Conservation (phyloP, 352 stramenopile genomes). For the Thalassiosira delicatula region DNA sequence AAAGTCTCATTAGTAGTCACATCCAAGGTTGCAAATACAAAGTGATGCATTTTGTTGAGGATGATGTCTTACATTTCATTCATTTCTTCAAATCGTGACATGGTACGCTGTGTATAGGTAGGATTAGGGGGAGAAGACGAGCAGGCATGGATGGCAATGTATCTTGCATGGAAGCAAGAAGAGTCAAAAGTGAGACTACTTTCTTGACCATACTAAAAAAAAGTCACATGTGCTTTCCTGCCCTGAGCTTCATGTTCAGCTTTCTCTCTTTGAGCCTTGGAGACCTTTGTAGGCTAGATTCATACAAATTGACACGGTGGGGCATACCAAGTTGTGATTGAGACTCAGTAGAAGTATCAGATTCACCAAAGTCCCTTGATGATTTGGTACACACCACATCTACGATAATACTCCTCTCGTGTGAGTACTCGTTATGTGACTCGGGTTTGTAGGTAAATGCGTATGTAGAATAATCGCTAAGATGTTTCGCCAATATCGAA, state of each 20-base stretch:
- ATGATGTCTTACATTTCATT: background rate
- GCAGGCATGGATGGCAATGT: background rate
- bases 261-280: background rate
- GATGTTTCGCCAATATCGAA: too few species aligned
- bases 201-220: background rate
- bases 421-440: too few species aligned
- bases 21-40: too few species aligned
- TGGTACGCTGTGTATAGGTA: background rate
- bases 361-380: background rate
- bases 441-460: too few species aligned
- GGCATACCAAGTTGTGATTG: slow-evolving; percentile 7
- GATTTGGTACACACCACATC: background rate
- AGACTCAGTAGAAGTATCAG: background rate
- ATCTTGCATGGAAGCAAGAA: background rate
- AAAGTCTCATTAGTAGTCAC: too few species aligned
- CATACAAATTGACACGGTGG: slow-evolving; percentile 8
- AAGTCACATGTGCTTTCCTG: slow-evolving; percentile 29
- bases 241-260: background rate
- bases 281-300: slow-evolving; percentile 16
- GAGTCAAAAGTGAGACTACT: background rate
- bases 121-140: background rate
- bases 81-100: background rate
- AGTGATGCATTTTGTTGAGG: too few species aligned
- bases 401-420: too few species aligned
- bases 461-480: too few species aligned